Base-by-base conservation (phyloP, 768 basidiomycete species). In the Podaxis mareebaensis region DNA sequence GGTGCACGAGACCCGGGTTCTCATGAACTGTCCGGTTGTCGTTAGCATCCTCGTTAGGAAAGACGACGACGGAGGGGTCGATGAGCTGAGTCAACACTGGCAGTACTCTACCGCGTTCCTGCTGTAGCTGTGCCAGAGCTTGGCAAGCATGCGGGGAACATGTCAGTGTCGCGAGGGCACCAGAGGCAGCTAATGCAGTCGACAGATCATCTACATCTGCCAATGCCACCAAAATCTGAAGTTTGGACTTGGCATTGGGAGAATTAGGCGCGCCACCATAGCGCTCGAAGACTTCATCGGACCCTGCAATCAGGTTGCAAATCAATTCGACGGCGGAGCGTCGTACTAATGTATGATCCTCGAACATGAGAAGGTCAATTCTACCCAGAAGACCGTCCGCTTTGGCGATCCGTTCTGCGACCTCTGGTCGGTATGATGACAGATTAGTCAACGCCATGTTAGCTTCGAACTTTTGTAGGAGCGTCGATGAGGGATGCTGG, bases 371-470 rank as follows among this genome's bases (percentile, higher is more conserved):
- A 13, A 89, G 77, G 68, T 95, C 93, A 5, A 89, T 80, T 64
- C 84, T 86, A 74, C 81, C 79, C 59, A 91, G 68, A 33, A 93
- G 73, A 2, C 85, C 86, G 8, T 86, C 82, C 0, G 82, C 78
- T 51, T 79, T 78, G 1, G 87, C 88, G 53, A 97, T 84, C 52
- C 89, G 85, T 20, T 83, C 78, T 2, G 92, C 87, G 8, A 88
- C 73, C 33, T 85, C 83, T 0, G 86, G 77, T 54, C 84, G 85
- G 57, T 92, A 83, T 17, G 95, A 95, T 0, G 96, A 89, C 48
- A 99, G 77, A 72, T 99, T 99, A 7, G 97, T 99, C 58, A 99
- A 81, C 1, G 95, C 96, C 96, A 99, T 98, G 68, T 96, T 80
- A 3, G 88, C 87, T 74, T 99, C 97, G 69, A 99, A 99, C 44